Base-by-base conservation (phyloP, 192 early-diverging fungal genomes). In the Entomortierella lignicola region DNA sequence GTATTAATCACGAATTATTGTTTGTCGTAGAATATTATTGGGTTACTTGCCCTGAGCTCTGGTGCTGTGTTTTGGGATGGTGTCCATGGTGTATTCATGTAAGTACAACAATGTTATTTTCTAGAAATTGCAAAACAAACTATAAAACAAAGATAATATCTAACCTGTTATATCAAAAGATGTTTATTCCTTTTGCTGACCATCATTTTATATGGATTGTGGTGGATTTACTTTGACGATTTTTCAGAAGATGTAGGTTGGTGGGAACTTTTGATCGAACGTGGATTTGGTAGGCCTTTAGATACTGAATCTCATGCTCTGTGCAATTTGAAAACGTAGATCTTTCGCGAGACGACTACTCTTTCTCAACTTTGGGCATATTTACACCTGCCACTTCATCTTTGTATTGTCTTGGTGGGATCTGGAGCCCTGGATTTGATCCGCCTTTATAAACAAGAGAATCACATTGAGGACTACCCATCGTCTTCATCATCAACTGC, bases 151-250 rank as follows among this genome's bases (percentile, higher is more conserved):
- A n/a, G n/a, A n/a, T n/a, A n/a, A n/a, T n/a, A n/a, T n/a, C 10
- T 37, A 37, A 7, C 10, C 10, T 37, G 10, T 37, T 37, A 7
- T 37, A 37, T 37, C 34, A 37, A 37, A 37, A 10, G 34, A 4
- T 37, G n/a, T 37, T 10, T 7, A 37, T 74, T 74, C 50, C 26
- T 74, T 0, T 25, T 74, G 11, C 55, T 43, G 8, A 67, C 64
- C 0, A 58, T 84, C 12, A 82, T 84, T 42, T 74, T 86, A 25
- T 86, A 84, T 56, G 66, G 56, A 4, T 79, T 80, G n/a, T 86
- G 83, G 77, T 86, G 83, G 64, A 72, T 86, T 60, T 86, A 84
- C 53, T 86, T 86, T 77, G 85, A 86, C 50, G 85, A 86, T 39
- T 86, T 86, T 63, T 82, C 66, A 11, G 67, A 86, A 51, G 85